Conservation (phyloP, 495 filamentous ascomycete species). For the Neurospora tetraspora region DNA sequence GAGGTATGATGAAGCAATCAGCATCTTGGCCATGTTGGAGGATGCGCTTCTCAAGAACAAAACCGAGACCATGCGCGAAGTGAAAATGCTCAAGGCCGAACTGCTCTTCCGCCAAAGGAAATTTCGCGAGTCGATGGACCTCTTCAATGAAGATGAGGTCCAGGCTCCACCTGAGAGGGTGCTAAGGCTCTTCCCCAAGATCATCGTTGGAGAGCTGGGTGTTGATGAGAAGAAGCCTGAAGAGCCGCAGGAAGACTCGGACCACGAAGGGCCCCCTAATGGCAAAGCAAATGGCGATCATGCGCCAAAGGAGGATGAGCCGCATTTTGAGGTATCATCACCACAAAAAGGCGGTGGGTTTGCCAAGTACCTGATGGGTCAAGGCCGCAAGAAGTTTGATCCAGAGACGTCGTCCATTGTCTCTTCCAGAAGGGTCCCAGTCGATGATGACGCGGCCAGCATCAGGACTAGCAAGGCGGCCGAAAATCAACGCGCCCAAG, state of each 20-base stretch:
- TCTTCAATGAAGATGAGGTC: conserved; percentile 72
- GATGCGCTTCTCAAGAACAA: conserved; percentile 85
- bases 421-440: conserved; percentile 41
- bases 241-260: conserved; percentile 24
- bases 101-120: conserved; percentile 68
- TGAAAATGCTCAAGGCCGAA: conserved; percentile 87
- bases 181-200: conserved; percentile 70
- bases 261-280: conserved; percentile 35
- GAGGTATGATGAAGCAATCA: conserved; percentile 85
- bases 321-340: conserved; percentile 24
- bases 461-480: conserved; percentile 21
- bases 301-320: conserved; percentile 20
- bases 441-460: conserved; percentile 40
- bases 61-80: conserved; percentile 61
- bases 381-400: conserved; percentile 34
- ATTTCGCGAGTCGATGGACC: conserved; percentile 79
- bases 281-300: conserved; percentile 40
- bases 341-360: conserved; percentile 33
- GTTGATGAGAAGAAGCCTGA: conserved; percentile 28
- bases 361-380: conserved; percentile 41
- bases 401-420: conserved; percentile 57
- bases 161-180: conserved; percentile 84
- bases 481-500: conserved; percentile 38
- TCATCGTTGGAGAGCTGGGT: conserved; percentile 70
- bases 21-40: conserved; percentile 77